These are phyloP conservation scores for Auricularia sp. DNA, from an alignment of 768 basidiomycete genomes.

Conservation along the genomic window DNA sequence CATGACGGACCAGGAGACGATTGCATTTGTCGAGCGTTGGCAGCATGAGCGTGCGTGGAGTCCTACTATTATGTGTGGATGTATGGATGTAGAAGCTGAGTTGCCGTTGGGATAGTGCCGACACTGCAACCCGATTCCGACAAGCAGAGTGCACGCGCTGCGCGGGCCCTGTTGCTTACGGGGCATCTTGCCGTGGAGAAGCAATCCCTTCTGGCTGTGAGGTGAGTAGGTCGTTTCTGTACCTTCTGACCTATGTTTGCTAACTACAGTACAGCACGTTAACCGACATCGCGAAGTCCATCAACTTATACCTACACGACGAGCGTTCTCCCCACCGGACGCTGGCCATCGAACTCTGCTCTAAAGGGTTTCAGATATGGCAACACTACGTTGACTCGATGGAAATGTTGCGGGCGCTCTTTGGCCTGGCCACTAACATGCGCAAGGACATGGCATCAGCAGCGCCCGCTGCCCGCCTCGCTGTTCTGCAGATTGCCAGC, in stretches of 20 bases:
- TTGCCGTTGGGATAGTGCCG: constrained; percentile 34
- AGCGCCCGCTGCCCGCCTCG: constrained; percentile 67
- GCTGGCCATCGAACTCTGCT: constrained; percentile 81
- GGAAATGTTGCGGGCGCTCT: constrained; percentile 76
- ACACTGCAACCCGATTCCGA: constrained; percentile 50
- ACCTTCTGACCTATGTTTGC: constrained; percentile 1
- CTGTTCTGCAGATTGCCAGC: constrained; percentile 76
- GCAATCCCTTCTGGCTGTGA: constrained; percentile 61
- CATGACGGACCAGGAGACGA: constrained; percentile 58
- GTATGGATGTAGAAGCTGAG: neutral
- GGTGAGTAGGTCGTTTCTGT: constrained; percentile 30
- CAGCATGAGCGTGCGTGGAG: constrained; percentile 46
- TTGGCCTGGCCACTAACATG: constrained; percentile 62
- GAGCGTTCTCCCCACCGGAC: constrained; percentile 53
- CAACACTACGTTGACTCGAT: constrained; percentile 88
- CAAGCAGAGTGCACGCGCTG: constrained; percentile 46
- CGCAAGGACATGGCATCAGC: constrained; percentile 68
- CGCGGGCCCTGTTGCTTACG: constrained; percentile 67
- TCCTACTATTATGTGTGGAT: neutral
- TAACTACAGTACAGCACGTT: constrained; percentile 42
- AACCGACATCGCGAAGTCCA: constrained; percentile 75
- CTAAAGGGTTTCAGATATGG: constrained; percentile 89
- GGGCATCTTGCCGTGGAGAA: constrained; percentile 77
- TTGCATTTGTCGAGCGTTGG: constrained; percentile 48
- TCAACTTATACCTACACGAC: constrained; percentile 67